Evolutionary conservation across 1,284 basidiomycete species (phyloP), one percentile per base, ranked within the genome.

Genomic region (Trametes polyzona): DNA sequence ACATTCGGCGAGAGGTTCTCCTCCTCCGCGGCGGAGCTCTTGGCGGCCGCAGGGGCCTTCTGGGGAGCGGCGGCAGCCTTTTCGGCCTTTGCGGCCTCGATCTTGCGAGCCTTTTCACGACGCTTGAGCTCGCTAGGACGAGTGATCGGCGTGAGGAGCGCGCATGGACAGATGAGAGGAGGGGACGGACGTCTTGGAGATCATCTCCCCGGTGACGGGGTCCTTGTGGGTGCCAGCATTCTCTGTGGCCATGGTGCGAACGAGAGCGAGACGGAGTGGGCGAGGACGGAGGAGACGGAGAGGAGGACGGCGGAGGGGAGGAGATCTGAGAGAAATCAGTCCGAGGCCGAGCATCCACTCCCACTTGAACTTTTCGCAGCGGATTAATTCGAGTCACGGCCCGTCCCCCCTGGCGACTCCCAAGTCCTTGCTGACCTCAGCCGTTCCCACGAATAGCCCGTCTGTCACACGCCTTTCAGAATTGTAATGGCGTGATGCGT

Each of bases 191-290:
- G 85, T 83, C 85, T 98, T 98, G 77, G 93, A 96, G 69, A 98
- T 87, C 88, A 95, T 84, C 75, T 97, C 95, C 39, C 94, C 95
- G 2, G 95, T 96, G 60, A 94, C 84, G 41, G 90, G 90, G 74
- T 97, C 95, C 78, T 85, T 87, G 73, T 91, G 90, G 1, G 81
- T 77, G 54, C 48, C 48, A 41, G 80, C 78, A 43, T 73, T 64
- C 59, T 86, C 82, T 43, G 84, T 69, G 12, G 83, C 76, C 85
- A 87, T 87, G 9, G 55, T 74, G 69, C 72, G 69, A 43, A 52
- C 27, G 12, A 33, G 50, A n/a, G 29, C 32, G 51, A 30, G 44
- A 17, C 43, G 24, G 51, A 49, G 24, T 36, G 26, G 35, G 30
- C 44, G 53, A 44, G 60, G 52, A 39, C 32, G 37, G 36, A 42